A percentile compares a stretch with the other conserved stretches of the same genome.
Conservation (phyloP, 2,329 filamentous ascomycete genomes). For the Exutisphaerella laricina region DNA sequence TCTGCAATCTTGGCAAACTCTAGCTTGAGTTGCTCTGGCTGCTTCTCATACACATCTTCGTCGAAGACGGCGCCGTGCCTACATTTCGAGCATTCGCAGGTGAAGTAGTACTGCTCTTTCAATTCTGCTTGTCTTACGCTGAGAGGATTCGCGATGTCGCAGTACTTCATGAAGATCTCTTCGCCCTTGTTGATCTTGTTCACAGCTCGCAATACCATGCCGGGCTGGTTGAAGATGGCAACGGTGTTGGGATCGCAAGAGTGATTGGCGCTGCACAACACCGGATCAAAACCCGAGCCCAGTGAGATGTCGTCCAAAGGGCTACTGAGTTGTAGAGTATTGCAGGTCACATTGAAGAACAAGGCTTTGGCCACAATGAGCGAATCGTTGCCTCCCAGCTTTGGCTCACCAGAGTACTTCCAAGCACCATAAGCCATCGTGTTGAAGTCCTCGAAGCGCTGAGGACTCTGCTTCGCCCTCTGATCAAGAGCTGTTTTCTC, state of each 20-base stretch:
- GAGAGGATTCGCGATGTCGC: constrained; percentile 52
- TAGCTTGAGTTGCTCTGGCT: constrained; percentile 26
- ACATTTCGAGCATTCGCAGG: constrained; percentile 52
- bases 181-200: constrained; percentile 49
- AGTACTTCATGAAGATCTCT: constrained; percentile 58
- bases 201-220: constrained; percentile 48
- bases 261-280: constrained; percentile 54
- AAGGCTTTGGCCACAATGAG: constrained; percentile 13
- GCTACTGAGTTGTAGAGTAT: constrained; percentile 54
- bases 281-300: constrained; percentile 54
- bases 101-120: constrained; percentile 53
- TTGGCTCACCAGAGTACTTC: constrained; percentile 43
- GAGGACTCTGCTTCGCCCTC: constrained; percentile 38
- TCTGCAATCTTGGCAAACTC: constrained; percentile 20
- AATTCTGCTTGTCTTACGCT: constrained; percentile 50
- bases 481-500: constrained; percentile 43
- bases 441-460: constrained; percentile 46
- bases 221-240: constrained; percentile 52
- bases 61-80: constrained; percentile 30
- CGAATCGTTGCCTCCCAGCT: constrained; percentile 22
- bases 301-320: constrained; percentile 50
- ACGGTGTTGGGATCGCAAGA: constrained; percentile 57
- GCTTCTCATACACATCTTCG: constrained; percentile 40
- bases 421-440: constrained; percentile 51
- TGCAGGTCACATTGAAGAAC: constrained; percentile 41